Conservation (phyloP, 1,284 basidiomycete genomes). For the Cerrena zonata region DNA sequence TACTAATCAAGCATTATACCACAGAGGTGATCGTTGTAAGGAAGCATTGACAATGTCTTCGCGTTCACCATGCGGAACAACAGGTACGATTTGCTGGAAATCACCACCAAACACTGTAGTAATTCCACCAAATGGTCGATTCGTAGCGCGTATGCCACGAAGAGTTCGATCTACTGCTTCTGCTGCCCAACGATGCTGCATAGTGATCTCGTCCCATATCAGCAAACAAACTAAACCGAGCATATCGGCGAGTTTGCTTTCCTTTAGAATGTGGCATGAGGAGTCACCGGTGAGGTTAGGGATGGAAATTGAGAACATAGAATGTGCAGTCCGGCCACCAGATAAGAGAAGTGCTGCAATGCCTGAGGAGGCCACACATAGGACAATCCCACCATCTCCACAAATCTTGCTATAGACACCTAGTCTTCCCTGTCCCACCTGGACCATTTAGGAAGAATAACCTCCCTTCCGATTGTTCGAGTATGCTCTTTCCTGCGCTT, state of each 20-base stretch:
- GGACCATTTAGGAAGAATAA: constrained; percentile 41
- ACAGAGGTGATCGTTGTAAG: constrained; percentile 31
- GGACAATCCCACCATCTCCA: constrained; percentile 26
- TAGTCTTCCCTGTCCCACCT: constrained; percentile 48
- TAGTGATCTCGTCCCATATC: constrained; percentile 36
- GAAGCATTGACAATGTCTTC: constrained; percentile 32
- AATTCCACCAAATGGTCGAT: constrained; percentile 36
- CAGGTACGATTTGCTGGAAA: constrained; percentile 38
- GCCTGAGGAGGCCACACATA: constrained; percentile 43
- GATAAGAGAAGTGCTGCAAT: constrained; percentile 37
- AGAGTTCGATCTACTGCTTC: constrained; percentile 32
- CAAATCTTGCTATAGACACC: constrained; percentile 38
- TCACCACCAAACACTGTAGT: constrained; percentile 40
- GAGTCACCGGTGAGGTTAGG: constrained; percentile 11
- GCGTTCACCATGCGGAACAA: constrained; percentile 29
- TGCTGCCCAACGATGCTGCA: constrained; percentile 27
- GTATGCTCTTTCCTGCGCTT: constrained; percentile 31
- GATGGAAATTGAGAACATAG: constrained; percentile 30
- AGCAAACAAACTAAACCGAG: constrained; percentile 23
- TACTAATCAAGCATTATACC: no score
- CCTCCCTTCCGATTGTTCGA: constrained; percentile 21
- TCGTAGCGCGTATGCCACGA: constrained; percentile 23
- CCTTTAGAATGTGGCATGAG: constrained; percentile 25
- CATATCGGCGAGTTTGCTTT: constrained; percentile 24
- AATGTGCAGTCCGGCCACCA: constrained; percentile 40